Evolutionary conservation across 306 rosid species (phyloP), one percentile per base, ranked within the genome.

Genomic region (Carpinus fangiana): DNA sequence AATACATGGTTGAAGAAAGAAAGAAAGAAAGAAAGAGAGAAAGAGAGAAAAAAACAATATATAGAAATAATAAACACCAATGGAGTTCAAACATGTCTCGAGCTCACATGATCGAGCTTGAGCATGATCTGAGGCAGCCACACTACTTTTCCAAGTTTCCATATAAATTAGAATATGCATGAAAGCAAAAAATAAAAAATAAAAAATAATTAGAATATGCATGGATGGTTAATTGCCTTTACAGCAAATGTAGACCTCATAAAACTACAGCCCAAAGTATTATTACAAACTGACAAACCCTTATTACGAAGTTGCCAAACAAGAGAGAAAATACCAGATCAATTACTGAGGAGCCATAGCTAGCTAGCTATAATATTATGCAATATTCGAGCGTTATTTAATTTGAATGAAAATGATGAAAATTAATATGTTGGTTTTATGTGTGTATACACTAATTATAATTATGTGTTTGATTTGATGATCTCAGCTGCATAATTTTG

Each of bases 241-340:
- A 20, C 65, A 23, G n/a, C 34, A 57, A 2, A 10, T 20, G 62
- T 20, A 9, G 12, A 20, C 64, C 64, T 20, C 36, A 12, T 59
- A 13, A 13, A 3, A 12, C 67, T 31, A 26, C 57, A 74, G 18
- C 41, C 51, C 48, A 17, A 46, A 20, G 21, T 36, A 12, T 73
- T 16, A 54, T 12, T 26, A 21, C 36, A 65, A 65, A 18, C 8
- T 17, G 72, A 62, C 79, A 62, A 75, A 75, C 57, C 26, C 20
- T 38, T 10, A 14, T 76, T 64, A 34, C 36, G 34, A 28, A 60
- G 73, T 64, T 76, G 26, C 64, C 72, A 60, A 21, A 60, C 34
- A 47, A 43, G 45, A 55, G 13, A 12, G 4, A 38, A 41, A 41
- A 65, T 65, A 14, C 38, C 17, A 12, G 71, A 17, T 65, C 71